Conservation (phyloP, 1,284 basidiomycete species). For the Schizopora paradoxa region DNA sequence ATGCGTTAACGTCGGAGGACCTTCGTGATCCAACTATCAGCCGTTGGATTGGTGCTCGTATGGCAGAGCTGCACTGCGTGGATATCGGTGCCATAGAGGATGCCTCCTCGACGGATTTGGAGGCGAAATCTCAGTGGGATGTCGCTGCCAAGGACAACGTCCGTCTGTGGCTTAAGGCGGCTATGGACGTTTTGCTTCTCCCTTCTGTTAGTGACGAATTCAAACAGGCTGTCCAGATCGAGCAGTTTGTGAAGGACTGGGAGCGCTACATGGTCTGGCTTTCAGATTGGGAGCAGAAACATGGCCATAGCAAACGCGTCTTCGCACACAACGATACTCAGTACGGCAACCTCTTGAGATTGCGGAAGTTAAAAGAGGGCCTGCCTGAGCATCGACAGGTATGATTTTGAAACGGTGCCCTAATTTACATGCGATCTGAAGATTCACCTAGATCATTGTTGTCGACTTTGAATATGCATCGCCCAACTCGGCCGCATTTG, state of each 20-base stretch:
- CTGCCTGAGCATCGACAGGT: conserved; percentile 67
- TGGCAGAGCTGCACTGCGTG: conserved; percentile 91
- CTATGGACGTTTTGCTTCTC: conserved; percentile 59
- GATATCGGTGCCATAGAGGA: conserved; percentile 67
- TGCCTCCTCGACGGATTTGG: conserved; percentile 31
- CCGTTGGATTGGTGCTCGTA: conserved; percentile 80
- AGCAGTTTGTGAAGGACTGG: conserved; percentile 61
- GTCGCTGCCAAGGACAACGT: conserved; percentile 59
- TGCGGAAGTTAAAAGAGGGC: conserved; percentile 52
- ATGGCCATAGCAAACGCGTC: conserved; percentile 57
- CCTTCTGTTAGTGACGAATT: conserved; percentile 39
- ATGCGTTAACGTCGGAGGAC: conserved; percentile 70
- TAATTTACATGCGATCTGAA: conserved; percentile 6
- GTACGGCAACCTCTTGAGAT: conserved; percentile 84
- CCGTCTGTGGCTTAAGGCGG: conserved; percentile 54
- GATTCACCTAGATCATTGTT: conserved; percentile 67
- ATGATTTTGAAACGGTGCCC: conserved; percentile 22
- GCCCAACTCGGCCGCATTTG: conserved; percentile 84
- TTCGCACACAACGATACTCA: conserved; percentile 92
- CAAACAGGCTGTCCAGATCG: conserved; percentile 52
- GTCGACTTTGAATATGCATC: conserved; percentile 95
- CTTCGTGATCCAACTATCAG: conserved; percentile 72
- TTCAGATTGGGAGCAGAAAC: conserved; percentile 48
- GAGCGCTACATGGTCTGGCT: conserved; percentile 66
- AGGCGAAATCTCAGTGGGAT: conserved; percentile 49